Conservation (phyloP, 2,329 filamentous ascomycete genomes). For the Claviceps digitariae region DNA sequence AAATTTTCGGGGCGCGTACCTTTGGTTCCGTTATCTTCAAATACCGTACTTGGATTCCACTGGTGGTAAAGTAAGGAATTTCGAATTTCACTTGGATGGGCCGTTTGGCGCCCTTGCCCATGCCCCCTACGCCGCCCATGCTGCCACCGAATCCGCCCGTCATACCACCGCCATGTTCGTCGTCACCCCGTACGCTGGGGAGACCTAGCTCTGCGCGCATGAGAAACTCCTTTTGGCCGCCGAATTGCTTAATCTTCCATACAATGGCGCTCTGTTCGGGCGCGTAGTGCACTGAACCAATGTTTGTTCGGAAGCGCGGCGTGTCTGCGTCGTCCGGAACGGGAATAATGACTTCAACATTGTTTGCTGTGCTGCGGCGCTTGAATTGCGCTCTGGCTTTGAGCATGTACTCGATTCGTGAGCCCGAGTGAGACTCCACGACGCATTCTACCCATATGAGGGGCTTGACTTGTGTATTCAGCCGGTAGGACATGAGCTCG, state of each 20-base stretch:
- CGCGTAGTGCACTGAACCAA: slow-evolving; percentile 92
- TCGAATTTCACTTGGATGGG: slow-evolving; percentile 99
- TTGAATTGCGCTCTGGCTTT: slow-evolving; percentile 98
- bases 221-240: slow-evolving; percentile 93
- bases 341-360: slow-evolving; percentile 94
- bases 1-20: slow-evolving; percentile 39
- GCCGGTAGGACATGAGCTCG: slow-evolving; percentile 96
- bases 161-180: slow-evolving; percentile 93
- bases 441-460: slow-evolving; percentile 98
- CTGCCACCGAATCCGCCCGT: slow-evolving; percentile 93
- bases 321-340: slow-evolving; percentile 96
- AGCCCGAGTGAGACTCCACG: slow-evolving; percentile 90
- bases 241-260: slow-evolving; percentile 99
- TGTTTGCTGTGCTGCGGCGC: slow-evolving; percentile 92
- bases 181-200: slow-evolving; percentile 86
- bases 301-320: slow-evolving; percentile 92
- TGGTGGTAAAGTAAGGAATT: slow-evolving; percentile 99
- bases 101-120: slow-evolving; percentile 73
- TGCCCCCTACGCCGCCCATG: slow-evolving; percentile 76
- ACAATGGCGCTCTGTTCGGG: slow-evolving; percentile 96
- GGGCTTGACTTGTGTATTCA: slow-evolving; percentile 97
- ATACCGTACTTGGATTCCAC: slow-evolving; percentile 95
- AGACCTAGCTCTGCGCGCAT: slow-evolving; percentile 95
- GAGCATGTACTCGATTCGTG: slow-evolving; percentile 96
- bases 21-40: slow-evolving; percentile 99